phyloP scores from a whole-genome alignment of 345 rosid genomes.

The Litchi chinensis region DNA sequence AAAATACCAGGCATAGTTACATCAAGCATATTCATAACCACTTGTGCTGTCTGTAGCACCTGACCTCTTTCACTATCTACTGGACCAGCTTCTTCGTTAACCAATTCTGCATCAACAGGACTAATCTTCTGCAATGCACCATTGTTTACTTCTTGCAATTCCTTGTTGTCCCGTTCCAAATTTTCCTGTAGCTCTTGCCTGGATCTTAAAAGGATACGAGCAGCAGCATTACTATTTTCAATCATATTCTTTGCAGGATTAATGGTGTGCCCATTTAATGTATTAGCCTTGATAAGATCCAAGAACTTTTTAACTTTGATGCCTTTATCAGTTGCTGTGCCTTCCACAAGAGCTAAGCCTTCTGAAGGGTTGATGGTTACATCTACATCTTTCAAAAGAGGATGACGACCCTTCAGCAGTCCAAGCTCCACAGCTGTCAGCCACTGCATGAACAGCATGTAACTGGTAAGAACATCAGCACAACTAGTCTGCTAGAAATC shows the following conservation, averaged over 20 bases:
- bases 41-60: conserved; percentile 68
- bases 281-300: conserved; percentile 39
- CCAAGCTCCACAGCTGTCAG: conserved; percentile 91
- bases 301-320: conserved; percentile 41
- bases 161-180: conserved; percentile 31
- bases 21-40: conserved; percentile 88
- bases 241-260: conserved; percentile 35
- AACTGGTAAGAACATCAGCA: conserved; percentile 21
- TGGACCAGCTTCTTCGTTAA: conserved; percentile 39
- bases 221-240: conserved; percentile 38
- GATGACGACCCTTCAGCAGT: conserved; percentile 96
- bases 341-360: conserved; percentile 55
- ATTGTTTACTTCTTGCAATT: conserved; percentile 34
- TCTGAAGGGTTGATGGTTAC: conserved; percentile 66
- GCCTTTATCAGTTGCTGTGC: conserved; percentile 40
- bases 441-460: conserved; percentile 63
- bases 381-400: conserved; percentile 85
- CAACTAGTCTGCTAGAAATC: background rate
- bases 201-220: conserved; percentile 25
- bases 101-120: conserved; percentile 45
- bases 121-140: conserved; percentile 32
- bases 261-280: conserved; percentile 45
- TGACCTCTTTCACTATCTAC: conserved; percentile 63
- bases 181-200: conserved; percentile 34
- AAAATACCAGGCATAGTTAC: conserved; percentile 72